phyloP scores from a whole-genome alignment of 495 filamentous ascomycete species.

The Penicillium fimorum region DNA sequence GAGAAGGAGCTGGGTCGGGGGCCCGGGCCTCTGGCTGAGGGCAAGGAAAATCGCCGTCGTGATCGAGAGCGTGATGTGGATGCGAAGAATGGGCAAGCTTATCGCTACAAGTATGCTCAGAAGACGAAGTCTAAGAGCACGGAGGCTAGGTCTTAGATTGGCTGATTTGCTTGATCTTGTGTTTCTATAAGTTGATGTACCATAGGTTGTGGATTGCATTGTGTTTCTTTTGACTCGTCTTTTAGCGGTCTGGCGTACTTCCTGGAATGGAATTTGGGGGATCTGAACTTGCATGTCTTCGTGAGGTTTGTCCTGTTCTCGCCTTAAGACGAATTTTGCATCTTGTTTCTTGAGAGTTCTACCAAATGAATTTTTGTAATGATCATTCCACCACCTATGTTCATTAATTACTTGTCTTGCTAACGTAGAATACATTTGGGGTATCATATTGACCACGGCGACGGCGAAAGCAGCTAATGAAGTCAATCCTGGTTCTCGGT shows the following conservation, averaged over 20 bases:
- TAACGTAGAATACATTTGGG: background rate
- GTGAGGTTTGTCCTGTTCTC: background rate
- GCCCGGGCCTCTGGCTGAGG: conserved; percentile 17
- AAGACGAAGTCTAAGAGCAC: conserved; percentile 21
- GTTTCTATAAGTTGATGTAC: background rate
- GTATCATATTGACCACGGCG: background rate
- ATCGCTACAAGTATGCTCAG: conserved; percentile 45
- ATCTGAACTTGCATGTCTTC: background rate
- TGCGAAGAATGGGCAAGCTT: conserved; percentile 39
- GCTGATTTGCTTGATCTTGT: background rate
- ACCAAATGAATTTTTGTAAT: background rate
- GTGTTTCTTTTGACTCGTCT: background rate
- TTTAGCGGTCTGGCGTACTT: background rate
- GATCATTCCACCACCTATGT: background rate
- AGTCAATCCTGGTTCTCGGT: no score
- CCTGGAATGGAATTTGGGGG: conserved; percentile 3
- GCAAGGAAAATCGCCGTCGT: conserved; percentile 27
- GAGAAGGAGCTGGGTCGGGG: conserved; percentile 46
- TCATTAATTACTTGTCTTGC: background rate
- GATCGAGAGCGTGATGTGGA: conserved; percentile 21
- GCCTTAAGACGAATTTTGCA: background rate
- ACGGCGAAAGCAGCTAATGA: no score
- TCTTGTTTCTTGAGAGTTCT: background rate
- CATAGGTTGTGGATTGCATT: conserved; percentile 4
- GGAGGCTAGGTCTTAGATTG: conserved; percentile 19